Evolutionary conservation across 306 rosid genomes (phyloP), one percentile per base, ranked within the genome.

Genomic region (Vachellia collinsii): DNA sequence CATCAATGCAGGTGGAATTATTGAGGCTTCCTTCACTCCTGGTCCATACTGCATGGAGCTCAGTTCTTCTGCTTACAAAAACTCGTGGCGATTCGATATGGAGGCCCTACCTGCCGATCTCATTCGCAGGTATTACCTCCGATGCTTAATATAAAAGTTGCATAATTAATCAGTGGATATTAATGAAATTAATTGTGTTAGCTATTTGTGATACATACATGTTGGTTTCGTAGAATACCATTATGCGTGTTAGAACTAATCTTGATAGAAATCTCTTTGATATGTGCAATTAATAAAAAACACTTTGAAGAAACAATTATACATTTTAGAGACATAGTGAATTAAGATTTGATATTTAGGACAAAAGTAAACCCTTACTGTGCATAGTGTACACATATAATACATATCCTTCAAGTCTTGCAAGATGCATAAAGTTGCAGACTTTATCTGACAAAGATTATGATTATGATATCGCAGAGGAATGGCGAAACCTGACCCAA

Each of bases 51-150:
- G 83, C 59, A 90, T 95, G 99, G 97, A 95, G 82, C 69, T 95
- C 20, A 95, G 99, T 54, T 92, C 97, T 43, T 83, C 93, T 7
- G 97, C 93, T n/a, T 95, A 95, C 88, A 90, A 90, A 79, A 69
- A 42, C 79, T 70, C 56, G 37, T 95, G 99, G 99, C 99, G 98
- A 66, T 91, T 95, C 50, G 99, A 95, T 85, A 63, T 29, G 82
- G 96, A 95, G 72, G 81, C 86, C 79, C 94, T 95, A 75, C 99
- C 99, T 7, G 96, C 89, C 0, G 97, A 95, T 87, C 97, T 95
- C 76, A 81, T 95, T 39, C 90, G 91, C 80, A 88, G 98, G 98
- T 51, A 51, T 22, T 44, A 12, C 10, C 10, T 51, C 9, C 17
- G 0, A 51, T 14, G 9, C 7, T 51, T 16, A 17, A 51, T 17